phyloP scores from a whole-genome alignment of 352 stramenopile species.

The Globisporangium ultimum region DNA sequence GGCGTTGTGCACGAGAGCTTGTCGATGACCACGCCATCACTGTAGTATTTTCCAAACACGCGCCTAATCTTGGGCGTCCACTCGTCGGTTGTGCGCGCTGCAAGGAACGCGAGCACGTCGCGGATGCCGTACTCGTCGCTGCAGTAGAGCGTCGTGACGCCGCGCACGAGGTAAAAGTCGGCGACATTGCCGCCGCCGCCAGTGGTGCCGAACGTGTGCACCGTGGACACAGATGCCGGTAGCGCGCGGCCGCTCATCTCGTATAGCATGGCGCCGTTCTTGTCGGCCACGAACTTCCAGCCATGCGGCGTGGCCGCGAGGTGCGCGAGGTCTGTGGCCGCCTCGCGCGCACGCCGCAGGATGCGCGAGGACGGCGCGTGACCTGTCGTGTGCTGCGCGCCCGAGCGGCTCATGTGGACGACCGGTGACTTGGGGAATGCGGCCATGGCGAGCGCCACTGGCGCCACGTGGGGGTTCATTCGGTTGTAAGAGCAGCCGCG shows the following conservation, averaged over 20 bases:
- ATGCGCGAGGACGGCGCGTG: constrained; percentile 56
- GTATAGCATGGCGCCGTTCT: constrained; percentile 54
- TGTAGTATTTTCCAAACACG: constrained; percentile 56
- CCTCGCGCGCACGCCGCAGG: constrained; percentile 58
- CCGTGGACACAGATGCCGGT: constrained; percentile 34
- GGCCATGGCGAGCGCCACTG: constrained; percentile 7
- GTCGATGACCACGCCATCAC: constrained; percentile 50
- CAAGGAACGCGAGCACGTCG: constrained; percentile 42
- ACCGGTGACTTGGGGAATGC: constrained; percentile 43
- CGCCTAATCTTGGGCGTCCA: constrained; percentile 55
- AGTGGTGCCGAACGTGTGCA: constrained; percentile 41
- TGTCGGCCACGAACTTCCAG: constrained; percentile 51
- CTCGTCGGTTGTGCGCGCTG: constrained; percentile 37
- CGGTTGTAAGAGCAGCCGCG: too few species aligned
- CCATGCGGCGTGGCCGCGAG: constrained; percentile 37
- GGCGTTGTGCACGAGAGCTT: constrained; percentile 58
- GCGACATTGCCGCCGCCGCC: constrained; percentile 43
- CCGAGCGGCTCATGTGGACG: constrained; percentile 48
- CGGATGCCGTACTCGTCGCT: constrained; percentile 21
- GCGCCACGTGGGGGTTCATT: constrained; percentile 14
- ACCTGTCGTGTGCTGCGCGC: constrained; percentile 39
- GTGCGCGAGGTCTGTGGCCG: constrained; percentile 49
- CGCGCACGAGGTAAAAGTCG: constrained; percentile 68
- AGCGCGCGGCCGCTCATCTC: constrained; percentile 54
- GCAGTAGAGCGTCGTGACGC: constrained; percentile 49